Evolutionary conservation across 2,329 filamentous ascomycete species (phyloP).

Genomic region (Eutypa lata): DNA sequence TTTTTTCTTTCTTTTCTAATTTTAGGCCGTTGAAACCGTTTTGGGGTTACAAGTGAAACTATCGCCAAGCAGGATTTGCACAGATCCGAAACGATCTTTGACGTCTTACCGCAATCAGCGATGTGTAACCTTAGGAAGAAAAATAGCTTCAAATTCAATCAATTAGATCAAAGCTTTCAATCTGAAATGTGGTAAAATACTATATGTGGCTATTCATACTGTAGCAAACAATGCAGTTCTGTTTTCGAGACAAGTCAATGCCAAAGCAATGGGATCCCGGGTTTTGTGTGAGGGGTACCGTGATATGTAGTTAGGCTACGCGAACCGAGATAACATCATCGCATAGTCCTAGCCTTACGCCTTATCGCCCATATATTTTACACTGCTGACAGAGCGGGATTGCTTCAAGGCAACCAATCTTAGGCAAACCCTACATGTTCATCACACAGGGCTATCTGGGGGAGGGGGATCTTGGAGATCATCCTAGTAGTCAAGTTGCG

Average conservation of each 20-base stretch:
- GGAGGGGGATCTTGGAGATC: neutral
- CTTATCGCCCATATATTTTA: too few relatives aligned
- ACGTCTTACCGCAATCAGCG: slow-evolving; percentile 14
- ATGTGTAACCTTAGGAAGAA: neutral
- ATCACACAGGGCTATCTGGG: too few relatives aligned
- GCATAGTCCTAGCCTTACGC: too few relatives aligned
- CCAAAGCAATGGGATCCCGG: too few relatives aligned
- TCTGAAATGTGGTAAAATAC: neutral
- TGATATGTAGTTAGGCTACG: too few relatives aligned
- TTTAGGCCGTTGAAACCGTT: slow-evolving; percentile 19
- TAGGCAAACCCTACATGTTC: too few relatives aligned
- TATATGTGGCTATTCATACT: neutral
- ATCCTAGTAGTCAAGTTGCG: neutral
- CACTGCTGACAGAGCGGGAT: too few relatives aligned
- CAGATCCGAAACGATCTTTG: slow-evolving; percentile 20
- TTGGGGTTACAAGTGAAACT: slow-evolving; percentile 22
- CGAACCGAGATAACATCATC: too few relatives aligned
- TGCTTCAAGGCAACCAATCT: too few relatives aligned
- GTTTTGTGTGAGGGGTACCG: too few relatives aligned
- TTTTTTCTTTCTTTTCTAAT: neutral
- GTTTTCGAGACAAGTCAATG: neutral
- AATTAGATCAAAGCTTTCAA: neutral
- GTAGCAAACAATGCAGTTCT: neutral
- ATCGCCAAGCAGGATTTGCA: slow-evolving; percentile 21
- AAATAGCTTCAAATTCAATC: neutral